Percentiles rank a stretch among this genome's conserved stretches.
Conservation (phyloP, 495 filamentous ascomycete species). For the Annulohypoxylon nitens region DNA sequence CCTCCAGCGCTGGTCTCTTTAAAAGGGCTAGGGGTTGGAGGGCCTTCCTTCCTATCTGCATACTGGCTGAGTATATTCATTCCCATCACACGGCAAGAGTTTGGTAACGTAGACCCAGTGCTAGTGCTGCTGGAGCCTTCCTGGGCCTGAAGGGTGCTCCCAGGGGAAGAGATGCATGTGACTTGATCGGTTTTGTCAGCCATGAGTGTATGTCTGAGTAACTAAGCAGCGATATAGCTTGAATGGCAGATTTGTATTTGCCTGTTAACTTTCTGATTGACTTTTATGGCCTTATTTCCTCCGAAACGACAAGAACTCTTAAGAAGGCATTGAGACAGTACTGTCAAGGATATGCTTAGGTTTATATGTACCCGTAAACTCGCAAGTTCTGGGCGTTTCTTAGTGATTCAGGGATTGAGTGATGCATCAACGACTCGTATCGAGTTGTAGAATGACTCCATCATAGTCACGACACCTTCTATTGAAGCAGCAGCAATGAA, state of each 20-base stretch:
- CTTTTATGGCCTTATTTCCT: neutral
- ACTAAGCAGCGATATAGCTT: neutral
- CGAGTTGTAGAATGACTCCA: neutral
- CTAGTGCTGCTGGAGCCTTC: neutral
- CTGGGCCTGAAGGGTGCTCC: neutral
- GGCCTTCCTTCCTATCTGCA: neutral
- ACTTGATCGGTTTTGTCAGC: neutral
- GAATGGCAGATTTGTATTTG: neutral
- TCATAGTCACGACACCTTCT: neutral
- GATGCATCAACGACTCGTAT: neutral
- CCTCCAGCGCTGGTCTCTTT: slow-evolving; percentile 9
- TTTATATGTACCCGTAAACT: neutral
- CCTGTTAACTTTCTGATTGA: neutral
- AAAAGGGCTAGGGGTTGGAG: slow-evolving; percentile 11
- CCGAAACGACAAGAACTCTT: neutral
- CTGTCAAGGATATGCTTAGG: neutral
- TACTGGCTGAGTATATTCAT: slow-evolving; percentile 22
- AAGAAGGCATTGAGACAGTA: neutral
- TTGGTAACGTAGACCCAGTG: neutral
- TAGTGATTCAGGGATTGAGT: neutral
- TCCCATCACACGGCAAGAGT: neutral
- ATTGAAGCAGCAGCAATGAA: neutral
- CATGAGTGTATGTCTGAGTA: neutral
- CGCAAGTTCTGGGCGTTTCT: neutral
- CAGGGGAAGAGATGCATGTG: neutral